phyloP scores from a whole-genome alignment of 208 protist species.

The Porcisia deanei region DNA sequence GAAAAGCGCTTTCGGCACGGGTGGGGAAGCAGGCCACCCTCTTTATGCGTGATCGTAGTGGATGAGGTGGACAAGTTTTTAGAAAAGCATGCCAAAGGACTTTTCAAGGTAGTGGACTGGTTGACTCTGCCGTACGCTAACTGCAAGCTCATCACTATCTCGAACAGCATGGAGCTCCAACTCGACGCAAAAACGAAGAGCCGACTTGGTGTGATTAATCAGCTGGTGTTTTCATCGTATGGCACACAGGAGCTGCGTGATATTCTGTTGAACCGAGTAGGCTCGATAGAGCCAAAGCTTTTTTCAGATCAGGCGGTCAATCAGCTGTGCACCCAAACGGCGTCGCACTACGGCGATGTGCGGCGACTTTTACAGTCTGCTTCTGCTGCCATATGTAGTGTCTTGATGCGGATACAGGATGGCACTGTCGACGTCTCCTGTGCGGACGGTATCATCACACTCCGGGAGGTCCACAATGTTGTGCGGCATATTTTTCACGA shows the following conservation, averaged over 20 bases:
- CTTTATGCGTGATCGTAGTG: constrained; percentile 85
- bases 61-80: constrained; percentile 90
- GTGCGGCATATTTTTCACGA: constrained; percentile 89
- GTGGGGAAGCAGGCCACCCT: constrained; percentile 39
- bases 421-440: constrained; percentile 15
- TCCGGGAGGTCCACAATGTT: constrained; percentile 75
- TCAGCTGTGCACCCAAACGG: constrained; percentile 82
- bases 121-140: constrained; percentile 73
- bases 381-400: constrained; percentile 78
- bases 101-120: constrained; percentile 90
- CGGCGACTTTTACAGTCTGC: constrained; percentile 82
- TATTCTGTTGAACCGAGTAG: constrained; percentile 67
- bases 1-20: constrained; percentile 82
- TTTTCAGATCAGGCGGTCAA: constrained; percentile 82
- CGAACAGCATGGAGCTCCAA: constrained; percentile 87
- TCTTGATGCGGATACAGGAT: constrained; percentile 81
- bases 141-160: constrained; percentile 89
- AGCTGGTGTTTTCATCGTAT: constrained; percentile 86
- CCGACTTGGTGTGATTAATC: constrained; percentile 77
- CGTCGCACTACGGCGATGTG: constrained; percentile 91
- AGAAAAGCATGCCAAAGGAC: constrained; percentile 75
- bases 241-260: constrained; percentile 68
- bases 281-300: constrained; percentile 66
- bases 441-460: constrained; percentile 65
- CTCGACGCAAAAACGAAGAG: constrained; percentile 87